Base-by-base conservation (phyloP, 192 early-diverging fungal species). In the Haplosporangium gracile region DNA sequence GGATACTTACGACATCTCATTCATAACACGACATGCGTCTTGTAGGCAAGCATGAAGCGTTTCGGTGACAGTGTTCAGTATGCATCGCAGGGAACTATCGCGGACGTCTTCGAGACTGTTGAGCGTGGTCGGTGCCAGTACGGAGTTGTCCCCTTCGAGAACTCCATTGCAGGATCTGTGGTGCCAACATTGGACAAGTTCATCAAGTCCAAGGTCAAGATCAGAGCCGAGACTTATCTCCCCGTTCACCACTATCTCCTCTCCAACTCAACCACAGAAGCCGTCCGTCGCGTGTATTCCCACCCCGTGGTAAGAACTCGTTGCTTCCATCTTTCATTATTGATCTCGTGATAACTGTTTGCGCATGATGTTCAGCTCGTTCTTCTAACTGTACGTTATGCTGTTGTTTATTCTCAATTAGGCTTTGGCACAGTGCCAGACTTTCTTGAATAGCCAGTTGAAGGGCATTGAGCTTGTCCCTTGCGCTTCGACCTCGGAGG, bases 81-180 rank as follows among this genome's bases (percentile, higher is more conserved):
- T 81, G 89, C 94, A 13, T 91, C 95, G 5, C 92, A 94, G 70
- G 83, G 88, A 40, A 90, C 91, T 47, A 96, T 97, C 45, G 89
- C 92, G 79, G 96, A 96, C 74, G 95, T 99, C 2, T 95, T 98
- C 85, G 90, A 89, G 32, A 94, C 95, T 1, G 95, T 96, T 1
- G 95, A 94, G 80, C 91, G 91, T 13, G 94, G 94, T 36, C 91
- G 90, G 38, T 90, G 93, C 5, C 96, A 94, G n/a, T 98, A 97
- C 79, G 97, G 97, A 9, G 88, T 99, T 72, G 95, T 99, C 7
- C 98, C 98, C 3, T 97, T 97, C 85, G 98, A 99, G 85, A 99
- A 99, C 89, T 98, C 97, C 13, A 96, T 94, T 26, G 93, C 91
- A 89, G 98, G 98, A 51, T 92, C 92, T 16, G 98, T 99, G 5